Base-by-base conservation (phyloP, 768 basidiomycete genomes). In the Austroboletus eburneus region DNA sequence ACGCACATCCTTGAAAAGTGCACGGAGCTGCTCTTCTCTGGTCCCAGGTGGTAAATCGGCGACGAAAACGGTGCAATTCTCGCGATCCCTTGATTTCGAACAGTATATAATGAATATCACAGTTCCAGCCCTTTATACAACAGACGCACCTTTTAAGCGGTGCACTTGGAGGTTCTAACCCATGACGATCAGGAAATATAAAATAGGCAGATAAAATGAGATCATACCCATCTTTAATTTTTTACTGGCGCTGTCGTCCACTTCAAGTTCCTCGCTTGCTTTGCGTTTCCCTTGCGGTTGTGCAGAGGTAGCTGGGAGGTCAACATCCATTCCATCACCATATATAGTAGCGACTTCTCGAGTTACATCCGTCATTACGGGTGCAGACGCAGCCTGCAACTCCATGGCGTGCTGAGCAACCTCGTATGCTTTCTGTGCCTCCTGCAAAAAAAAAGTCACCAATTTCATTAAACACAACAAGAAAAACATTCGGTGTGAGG, bases 51-150 rank as follows among this genome's bases (percentile, higher is more conserved):
- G 79, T 9, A 96, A 67, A 37, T 87, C 81, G 3, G 83, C 78
- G 13, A 96, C 86, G 48, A 98, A 89, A 4, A 98, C 85, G 0
- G 92, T 95, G 23, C 84, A 81, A 56, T 97, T 89, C 70, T 99
- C 96, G 38, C 96, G 91, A 68, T 99, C 96, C 54, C 95, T 94
- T 48, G 4, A 40, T 8, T 13, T n/a, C 3, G 42, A 13, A 24
- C 16, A 37, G 23, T 9, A 17, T 41, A 49, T 25, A 39, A 22
- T 45, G n/a, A 32, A 30, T 16, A 34, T 51, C 17, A 34, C 17
- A 6, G 5, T n/a, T 21, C 12, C 10, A 32, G 23, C 21, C 25
- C 6, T 42, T 22, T 10, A 13, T 10, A 24, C 30, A 10, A 14
- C 20, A 25, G 4, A 46, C 38, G 12, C 46, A 85, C 87, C 87